Conservation (phyloP, 2,329 filamentous ascomycete genomes). For the Clarireedia paspali region DNA sequence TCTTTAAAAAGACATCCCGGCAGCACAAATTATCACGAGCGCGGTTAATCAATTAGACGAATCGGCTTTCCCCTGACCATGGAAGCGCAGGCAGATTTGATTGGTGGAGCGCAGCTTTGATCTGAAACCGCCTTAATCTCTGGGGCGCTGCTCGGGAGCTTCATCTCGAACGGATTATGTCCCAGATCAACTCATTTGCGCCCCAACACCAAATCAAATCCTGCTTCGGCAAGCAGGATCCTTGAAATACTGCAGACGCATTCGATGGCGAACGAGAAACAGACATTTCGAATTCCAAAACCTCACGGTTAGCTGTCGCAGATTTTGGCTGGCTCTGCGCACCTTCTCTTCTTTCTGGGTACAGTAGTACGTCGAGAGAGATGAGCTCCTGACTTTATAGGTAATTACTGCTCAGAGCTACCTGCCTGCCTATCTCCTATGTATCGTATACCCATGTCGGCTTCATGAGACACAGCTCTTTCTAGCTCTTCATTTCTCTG, state of each 20-base stretch:
- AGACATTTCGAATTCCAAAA: slow-evolving; percentile 1
- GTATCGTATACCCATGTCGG: background rate
- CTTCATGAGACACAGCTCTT: slow-evolving; percentile 1
- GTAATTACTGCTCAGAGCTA: background rate
- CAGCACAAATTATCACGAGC: background rate
- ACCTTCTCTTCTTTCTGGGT: too few relatives aligned
- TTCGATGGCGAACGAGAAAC: background rate
- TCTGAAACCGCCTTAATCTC: slow-evolving; percentile 8
- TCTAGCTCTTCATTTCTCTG: background rate
- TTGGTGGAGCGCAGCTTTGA: slow-evolving; percentile 1
- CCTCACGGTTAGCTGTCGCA: background rate
- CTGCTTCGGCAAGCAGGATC: background rate
- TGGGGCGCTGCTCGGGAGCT: background rate
- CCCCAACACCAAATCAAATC: background rate
- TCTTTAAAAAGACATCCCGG: too few relatives aligned
- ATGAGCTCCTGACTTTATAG: too few relatives aligned
- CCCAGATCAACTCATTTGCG: slow-evolving; percentile 1
- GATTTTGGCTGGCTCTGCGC: background rate
- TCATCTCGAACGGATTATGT: slow-evolving; percentile 3
- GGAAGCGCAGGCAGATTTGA: background rate
- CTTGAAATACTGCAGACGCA: background rate
- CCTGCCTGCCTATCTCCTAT: background rate
- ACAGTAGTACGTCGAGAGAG: too few relatives aligned
- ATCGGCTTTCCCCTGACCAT: background rate
- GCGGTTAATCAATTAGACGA: slow-evolving; percentile 9